Conservation (phyloP, 805 yeast species). For the Saturnispora besseyi region DNA sequence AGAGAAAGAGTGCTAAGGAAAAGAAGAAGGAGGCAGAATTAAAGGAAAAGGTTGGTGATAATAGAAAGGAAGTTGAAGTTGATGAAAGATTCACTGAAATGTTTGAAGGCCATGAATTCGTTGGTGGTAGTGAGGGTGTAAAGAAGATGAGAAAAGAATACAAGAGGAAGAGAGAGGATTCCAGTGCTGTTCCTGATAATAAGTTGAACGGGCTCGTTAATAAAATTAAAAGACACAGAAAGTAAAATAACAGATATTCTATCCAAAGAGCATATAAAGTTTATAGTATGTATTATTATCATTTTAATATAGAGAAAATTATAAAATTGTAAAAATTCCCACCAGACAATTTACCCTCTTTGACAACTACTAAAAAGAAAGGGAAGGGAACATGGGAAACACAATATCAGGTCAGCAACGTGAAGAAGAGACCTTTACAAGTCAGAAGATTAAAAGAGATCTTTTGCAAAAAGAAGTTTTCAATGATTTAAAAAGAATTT, state of each 20-base stretch:
- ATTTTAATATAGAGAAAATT: not conserved
- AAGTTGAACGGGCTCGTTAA: slow-evolving; percentile 32
- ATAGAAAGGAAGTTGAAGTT: slow-evolving; percentile 36
- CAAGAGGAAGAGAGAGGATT: slow-evolving; percentile 24
- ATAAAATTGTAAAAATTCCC: not conserved
- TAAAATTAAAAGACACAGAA: slow-evolving; percentile 36
- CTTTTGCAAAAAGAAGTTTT: not conserved
- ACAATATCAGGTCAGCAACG: not conserved
- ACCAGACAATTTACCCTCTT: not conserved
- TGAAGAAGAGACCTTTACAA: not conserved
- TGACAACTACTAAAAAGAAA: not conserved
- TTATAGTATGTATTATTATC: not conserved
- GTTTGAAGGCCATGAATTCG: slow-evolving; percentile 79
- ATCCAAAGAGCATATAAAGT: not conserved
- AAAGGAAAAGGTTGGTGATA: slow-evolving; percentile 31
- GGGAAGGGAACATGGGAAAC: slow-evolving; percentile 1
- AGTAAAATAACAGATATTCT: not conserved
- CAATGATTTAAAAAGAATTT: not conserved
- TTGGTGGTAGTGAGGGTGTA: slow-evolving; percentile 91
- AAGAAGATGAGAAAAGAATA: slow-evolving; percentile 72
- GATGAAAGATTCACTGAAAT: slow-evolving; percentile 84
- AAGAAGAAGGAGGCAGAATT: slow-evolving; percentile 42
- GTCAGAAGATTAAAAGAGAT: not conserved
- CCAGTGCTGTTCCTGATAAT: slow-evolving; percentile 9
- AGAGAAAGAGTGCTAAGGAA: slow-evolving; percentile 39